A percentile compares a stretch with the other conserved stretches of the same genome.
Conservation (phyloP, 305 asterid species). For the Fraxinus latifolia region DNA sequence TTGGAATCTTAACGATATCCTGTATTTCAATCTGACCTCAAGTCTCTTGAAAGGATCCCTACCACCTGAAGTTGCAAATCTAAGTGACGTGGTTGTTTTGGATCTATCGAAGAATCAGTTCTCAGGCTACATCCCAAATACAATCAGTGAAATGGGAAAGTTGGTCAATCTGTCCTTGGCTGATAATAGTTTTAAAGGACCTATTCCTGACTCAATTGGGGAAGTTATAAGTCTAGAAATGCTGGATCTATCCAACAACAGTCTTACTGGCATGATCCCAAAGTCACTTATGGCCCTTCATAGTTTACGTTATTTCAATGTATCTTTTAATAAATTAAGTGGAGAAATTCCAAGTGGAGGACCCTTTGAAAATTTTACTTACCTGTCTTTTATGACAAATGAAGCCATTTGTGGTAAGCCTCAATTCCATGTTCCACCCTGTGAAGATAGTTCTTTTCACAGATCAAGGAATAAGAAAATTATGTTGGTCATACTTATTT, state of each 20-base stretch:
- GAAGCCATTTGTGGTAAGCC: neutral
- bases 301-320: neutral
- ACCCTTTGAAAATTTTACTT: neutral
- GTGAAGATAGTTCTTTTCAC: neutral
- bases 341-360: neutral
- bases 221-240: neutral
- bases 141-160: neutral
- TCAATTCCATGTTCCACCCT: neutral
- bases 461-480: neutral
- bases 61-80: neutral
- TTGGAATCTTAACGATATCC: neutral
- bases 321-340: constrained; percentile 1
- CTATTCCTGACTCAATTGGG: neutral
- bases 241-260: neutral
- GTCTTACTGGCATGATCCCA: constrained; percentile 12
- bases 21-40: neutral
- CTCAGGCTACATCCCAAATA: neutral
- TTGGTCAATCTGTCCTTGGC: neutral
- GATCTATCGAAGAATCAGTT: neutral
- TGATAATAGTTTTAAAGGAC: neutral
- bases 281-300: neutral
- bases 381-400: too few species aligned
- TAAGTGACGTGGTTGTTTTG: neutral
- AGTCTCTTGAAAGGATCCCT: neutral
- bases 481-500: neutral